These are phyloP conservation scores for Rhizopus sp. DNA, from an alignment of 371 early-diverging fungal species.

Conservation along the genomic window DNA sequence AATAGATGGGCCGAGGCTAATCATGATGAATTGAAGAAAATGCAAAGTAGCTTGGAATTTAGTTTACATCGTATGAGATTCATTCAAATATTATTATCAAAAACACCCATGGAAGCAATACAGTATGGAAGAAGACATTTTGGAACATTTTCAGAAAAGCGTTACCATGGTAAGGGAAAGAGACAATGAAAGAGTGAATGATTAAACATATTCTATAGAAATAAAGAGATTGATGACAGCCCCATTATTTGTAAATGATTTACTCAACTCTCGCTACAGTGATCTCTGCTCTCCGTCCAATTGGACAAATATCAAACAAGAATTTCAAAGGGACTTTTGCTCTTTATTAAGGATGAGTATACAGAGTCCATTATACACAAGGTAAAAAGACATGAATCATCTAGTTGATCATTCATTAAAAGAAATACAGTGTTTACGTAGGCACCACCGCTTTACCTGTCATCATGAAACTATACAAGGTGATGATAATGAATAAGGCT, in stretches of 20 bases:
- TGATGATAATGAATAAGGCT: conserved; percentile 80
- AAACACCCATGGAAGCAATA: conserved; percentile 62
- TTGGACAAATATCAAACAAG: conserved; percentile 69
- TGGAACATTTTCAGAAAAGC: conserved; percentile 59
- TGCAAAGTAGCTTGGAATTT: conserved; percentile 82
- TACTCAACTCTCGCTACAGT: conserved; percentile 63
- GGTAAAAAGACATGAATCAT: conserved; percentile 38
- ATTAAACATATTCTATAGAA: conserved; percentile 49
- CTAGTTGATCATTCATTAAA: not conserved
- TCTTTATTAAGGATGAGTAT: conserved; percentile 75
- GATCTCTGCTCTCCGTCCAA: conserved; percentile 58
- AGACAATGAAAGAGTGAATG: not conserved
- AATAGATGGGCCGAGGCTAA: conserved; percentile 74
- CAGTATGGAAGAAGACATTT: conserved; percentile 76
- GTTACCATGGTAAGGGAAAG: conserved; percentile 60
- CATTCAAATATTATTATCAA: conserved; percentile 63
- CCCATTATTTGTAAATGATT: conserved; percentile 46
- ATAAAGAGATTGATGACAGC: conserved; percentile 73
- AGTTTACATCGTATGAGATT: conserved; percentile 78
- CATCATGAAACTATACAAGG: conserved; percentile 84
- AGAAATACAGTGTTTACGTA: conserved; percentile 62
- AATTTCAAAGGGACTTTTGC: conserved; percentile 89
- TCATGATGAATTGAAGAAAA: conserved; percentile 55
- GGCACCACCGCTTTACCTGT: conserved; percentile 91
- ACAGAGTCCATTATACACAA: conserved; percentile 78